Evolutionary conservation across 768 basidiomycete genomes (phyloP).

Genomic region (Kondoa subrosea): DNA sequence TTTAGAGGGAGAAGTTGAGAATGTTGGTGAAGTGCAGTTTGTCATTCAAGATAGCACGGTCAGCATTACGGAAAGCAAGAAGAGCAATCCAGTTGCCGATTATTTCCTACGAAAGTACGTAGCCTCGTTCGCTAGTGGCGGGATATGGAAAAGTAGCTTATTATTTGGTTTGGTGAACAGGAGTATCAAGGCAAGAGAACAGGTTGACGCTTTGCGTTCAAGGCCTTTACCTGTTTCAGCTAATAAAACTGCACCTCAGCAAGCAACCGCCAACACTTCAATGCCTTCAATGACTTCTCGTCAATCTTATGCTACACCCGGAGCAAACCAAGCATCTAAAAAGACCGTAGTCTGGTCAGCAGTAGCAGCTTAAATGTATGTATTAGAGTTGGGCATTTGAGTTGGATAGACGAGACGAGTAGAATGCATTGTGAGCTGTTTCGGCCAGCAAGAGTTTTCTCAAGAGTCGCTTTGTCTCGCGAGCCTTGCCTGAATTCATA

Average conservation of each 20-base stretch:
- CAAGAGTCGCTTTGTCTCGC: not conserved
- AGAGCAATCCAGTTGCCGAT: constrained; percentile 14
- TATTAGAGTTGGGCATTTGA: not conserved
- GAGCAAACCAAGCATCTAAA: too few relatives aligned
- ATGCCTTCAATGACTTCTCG: not conserved
- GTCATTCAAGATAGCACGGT: constrained; percentile 45
- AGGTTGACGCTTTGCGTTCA: not conserved
- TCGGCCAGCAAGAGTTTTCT: not conserved
- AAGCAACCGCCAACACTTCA: not conserved
- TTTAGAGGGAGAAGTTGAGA: constrained; percentile 68
- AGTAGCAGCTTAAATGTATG: constrained; percentile 2
- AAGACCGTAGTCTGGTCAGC: constrained; percentile 13
- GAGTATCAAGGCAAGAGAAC: not conserved
- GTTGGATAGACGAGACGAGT: not conserved
- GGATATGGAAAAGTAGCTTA: not conserved
- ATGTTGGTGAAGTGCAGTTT: constrained; percentile 87
- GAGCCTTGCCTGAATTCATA: too few relatives aligned
- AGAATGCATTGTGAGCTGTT: not conserved
- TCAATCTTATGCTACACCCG: not conserved
- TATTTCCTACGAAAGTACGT: constrained; percentile 11
- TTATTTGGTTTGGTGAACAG: not conserved
- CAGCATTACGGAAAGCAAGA: constrained; percentile 15
- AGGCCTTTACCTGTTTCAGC: constrained; percentile 10
- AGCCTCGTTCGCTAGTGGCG: not conserved
- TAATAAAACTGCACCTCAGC: not conserved